phyloP scores from a whole-genome alignment of 164 flowering plant species.

The Liquidambar formosana region DNA sequence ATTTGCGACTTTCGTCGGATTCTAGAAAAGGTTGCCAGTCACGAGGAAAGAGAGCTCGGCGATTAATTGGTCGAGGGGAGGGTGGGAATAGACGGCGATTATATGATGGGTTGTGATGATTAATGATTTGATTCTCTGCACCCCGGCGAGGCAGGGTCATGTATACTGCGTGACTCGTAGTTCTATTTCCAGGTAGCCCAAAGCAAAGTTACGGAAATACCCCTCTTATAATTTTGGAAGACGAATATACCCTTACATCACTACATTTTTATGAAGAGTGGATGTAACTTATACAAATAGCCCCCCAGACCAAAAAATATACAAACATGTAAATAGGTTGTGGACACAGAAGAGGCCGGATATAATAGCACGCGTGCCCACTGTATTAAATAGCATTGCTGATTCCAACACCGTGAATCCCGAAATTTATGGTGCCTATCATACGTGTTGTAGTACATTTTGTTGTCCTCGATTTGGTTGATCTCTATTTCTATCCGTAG shows the following conservation, averaged over 20 bases:
- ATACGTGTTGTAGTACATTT: too few relatives aligned
- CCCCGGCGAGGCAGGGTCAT: conserved; percentile 22
- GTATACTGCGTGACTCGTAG: conserved; percentile 22
- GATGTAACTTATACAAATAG: too few relatives aligned
- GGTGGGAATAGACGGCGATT: conserved; percentile 8
- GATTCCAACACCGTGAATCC: background rate
- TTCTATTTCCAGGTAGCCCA: background rate
- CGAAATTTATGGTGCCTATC: background rate
- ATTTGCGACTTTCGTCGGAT: conserved; percentile 5
- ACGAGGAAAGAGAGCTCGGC: conserved; percentile 4
- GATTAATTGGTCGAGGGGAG: background rate
- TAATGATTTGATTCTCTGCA: conserved; percentile 19
- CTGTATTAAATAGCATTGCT: background rate
- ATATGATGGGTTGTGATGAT: background rate
- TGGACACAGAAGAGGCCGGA: background rate
- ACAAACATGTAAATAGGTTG: too few relatives aligned
- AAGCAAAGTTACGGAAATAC: background rate
- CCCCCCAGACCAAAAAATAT: too few relatives aligned
- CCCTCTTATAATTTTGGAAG: background rate
- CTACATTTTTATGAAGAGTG: too few relatives aligned
- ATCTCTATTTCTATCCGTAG: too few relatives aligned
- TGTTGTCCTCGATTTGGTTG: too few relatives aligned
- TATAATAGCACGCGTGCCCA: background rate
- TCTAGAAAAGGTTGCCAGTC: conserved; percentile 6
- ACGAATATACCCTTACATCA: conserved; percentile 6